Conservation (phyloP, 495 filamentous ascomycete genomes). For the Penicillium roqueforti region DNA sequence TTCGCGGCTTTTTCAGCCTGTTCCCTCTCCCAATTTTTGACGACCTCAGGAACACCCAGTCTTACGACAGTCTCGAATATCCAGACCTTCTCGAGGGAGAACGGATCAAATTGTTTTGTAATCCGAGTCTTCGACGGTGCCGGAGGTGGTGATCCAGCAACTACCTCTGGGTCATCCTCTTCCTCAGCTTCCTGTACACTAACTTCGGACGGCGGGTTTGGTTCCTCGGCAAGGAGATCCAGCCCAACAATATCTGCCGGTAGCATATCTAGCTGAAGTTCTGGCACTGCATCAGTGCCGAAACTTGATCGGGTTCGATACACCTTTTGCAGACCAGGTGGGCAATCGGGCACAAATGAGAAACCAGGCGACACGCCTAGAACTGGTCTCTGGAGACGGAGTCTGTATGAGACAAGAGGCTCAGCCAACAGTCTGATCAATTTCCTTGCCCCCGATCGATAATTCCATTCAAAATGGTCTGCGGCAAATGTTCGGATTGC, state of each 20-base stretch:
- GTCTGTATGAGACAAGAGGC: slow-evolving; percentile 62
- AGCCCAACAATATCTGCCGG: slow-evolving; percentile 74
- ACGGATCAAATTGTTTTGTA: slow-evolving; percentile 64
- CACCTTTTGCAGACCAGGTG: slow-evolving; percentile 51
- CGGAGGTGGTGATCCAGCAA: slow-evolving; percentile 21
- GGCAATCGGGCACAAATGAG: slow-evolving; percentile 28
- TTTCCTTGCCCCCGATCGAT: slow-evolving; percentile 73
- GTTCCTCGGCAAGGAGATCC: slow-evolving; percentile 64
- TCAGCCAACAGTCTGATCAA: slow-evolving; percentile 79
- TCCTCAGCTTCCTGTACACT: slow-evolving; percentile 46
- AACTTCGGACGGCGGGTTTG: slow-evolving; percentile 49
- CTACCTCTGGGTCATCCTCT: slow-evolving; percentile 45
- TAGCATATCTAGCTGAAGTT: slow-evolving; percentile 72
- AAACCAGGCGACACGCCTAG: slow-evolving; percentile 15
- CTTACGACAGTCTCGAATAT: slow-evolving; percentile 67
- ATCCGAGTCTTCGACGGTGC: slow-evolving; percentile 37
- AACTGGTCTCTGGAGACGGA: slow-evolving; percentile 42
- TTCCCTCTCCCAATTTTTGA: slow-evolving; percentile 72
- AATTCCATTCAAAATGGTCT: slow-evolving; percentile 83
- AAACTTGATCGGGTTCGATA: slow-evolving; percentile 63
- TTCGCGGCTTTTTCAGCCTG: slow-evolving; percentile 36
- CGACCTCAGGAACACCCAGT: slow-evolving; percentile 65
- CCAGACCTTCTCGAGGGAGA: slow-evolving; percentile 66
- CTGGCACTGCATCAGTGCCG: slow-evolving; percentile 67
- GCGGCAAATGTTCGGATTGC: slow-evolving; percentile 68